Base-by-base conservation (phyloP, 2,329 filamentous ascomycete genomes). In the Cytospora chrysosperma region DNA sequence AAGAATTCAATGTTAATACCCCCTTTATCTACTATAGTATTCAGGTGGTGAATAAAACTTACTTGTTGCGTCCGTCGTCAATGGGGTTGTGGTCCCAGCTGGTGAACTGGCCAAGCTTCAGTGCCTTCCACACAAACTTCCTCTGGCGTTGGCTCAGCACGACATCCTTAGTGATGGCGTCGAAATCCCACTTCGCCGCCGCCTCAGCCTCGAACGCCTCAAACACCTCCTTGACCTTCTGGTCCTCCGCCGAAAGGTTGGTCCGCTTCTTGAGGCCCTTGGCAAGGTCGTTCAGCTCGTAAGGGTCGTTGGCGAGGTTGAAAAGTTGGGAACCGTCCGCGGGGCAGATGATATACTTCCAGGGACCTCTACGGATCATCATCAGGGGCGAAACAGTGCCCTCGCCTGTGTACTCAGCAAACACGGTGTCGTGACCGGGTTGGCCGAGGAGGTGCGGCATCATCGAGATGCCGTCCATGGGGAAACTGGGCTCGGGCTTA, bases 341-440 rank as follows among this genome's bases (percentile, higher is more conserved):
- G 8, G 93, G 88, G 71, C 92, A 97, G 67, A 86, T 92, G 68
- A 95, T 87, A 75, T 93, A 97, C 81, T 97, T 97, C 92, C 92
- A 97, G 54, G 85, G 82, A 10, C 92, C 92, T 61, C 92, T 88
- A 63, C 91, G 88, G 72, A 97, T 97, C 93, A 97, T 97, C 82
- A 96, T 92, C 62, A 96, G 85, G 1, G 93, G 93, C 5, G 90
- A 88, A 62, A 96, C 82, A 1, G 93, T 97, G 55, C 93, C 93
- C 77, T 97, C 93, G 56, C 92, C 93, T 72, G 94, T 96, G 79
- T 97, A 97, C 78, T 97, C 93, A 65, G 92, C 93, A 70, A 94
- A 90, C n/a, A 95, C 93, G 13, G 91, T 95, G 74, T 97, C 93
- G 65, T 89, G 88, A 49, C 86, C 87, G n/a, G 85, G 76, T 26